phyloP scores from a whole-genome alignment of 169 alveolate species.

The Perkinsus marinus region DNA sequence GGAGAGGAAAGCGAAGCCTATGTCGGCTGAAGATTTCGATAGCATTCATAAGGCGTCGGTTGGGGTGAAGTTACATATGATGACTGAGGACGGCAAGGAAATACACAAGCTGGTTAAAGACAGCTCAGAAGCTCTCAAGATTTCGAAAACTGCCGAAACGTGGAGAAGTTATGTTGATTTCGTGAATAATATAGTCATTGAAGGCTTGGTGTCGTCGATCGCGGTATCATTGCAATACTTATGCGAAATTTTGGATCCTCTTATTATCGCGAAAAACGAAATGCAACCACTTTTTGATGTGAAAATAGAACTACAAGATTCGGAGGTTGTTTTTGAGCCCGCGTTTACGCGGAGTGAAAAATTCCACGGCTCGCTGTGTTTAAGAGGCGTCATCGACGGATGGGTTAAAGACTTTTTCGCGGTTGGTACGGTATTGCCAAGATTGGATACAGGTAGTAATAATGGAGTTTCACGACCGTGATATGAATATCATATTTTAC shows the following conservation, averaged over 20 bases:
- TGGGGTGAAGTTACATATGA: constrained; percentile 35
- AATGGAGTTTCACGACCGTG: no score
- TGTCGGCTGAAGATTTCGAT: constrained; percentile 48
- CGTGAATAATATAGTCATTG: constrained; percentile 62
- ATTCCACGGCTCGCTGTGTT: constrained; percentile 21
- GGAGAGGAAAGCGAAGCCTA: constrained; percentile 65
- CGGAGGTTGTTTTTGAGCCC: constrained; percentile 60
- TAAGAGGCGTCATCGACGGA: constrained; percentile 58
- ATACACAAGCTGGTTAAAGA: constrained; percentile 69
- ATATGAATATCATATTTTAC: no score
- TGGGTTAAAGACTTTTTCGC: constrained; percentile 67
- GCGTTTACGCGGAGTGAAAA: constrained; percentile 40
- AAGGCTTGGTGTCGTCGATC: constrained; percentile 69
- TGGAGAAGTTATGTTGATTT: constrained; percentile 74
- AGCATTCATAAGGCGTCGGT: constrained; percentile 46
- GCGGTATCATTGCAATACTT: constrained; percentile 55
- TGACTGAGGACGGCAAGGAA: constrained; percentile 63
- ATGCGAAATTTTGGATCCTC: constrained; percentile 61
- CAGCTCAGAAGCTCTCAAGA: constrained; percentile 69
- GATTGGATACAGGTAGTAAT: constrained; percentile 50
- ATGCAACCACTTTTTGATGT: constrained; percentile 74
- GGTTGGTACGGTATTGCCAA: constrained; percentile 51
- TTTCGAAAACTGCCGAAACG: constrained; percentile 59
- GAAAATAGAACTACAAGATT: constrained; percentile 56
- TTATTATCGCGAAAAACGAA: constrained; percentile 46